Base-by-base conservation (phyloP, 345 rosid species). In the Excoecaria agallocha region DNA sequence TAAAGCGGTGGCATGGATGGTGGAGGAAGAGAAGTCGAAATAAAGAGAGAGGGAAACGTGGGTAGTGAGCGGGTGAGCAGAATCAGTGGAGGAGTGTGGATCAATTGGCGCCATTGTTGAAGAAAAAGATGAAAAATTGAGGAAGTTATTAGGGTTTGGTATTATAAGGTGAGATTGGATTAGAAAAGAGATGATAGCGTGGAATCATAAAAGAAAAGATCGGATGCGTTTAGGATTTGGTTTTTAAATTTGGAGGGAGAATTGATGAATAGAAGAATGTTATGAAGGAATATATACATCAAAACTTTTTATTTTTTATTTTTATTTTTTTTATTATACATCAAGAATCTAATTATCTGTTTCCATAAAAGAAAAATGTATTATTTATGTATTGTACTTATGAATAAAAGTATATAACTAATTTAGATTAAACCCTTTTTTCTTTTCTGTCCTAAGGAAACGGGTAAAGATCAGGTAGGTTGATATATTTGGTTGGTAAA, bases 71-170 rank as follows among this genome's bases (percentile, higher is more conserved):
- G 97, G 91, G 76, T 90, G 92, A 52, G 87, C 37, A 3, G 93
- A 85, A n/a, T 86, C 90, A 9, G 92, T 85, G 91, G 66, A 94
- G 12, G 98, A 94, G 86, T 94, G 97, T 0, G 97, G 97, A 78
- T 94, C 97, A 12, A 88, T 62, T 4, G 89, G 88, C 12, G 92
- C 92, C 95, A 94, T 92, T 30, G 66, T n/a, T 16, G 80, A 52
- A 17, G 16, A 3, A 8, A 12, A 12, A 13, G 5, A 30, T 30
- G 16, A 55, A 46, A 41, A 24, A 1, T 30, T 71, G 24, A 3
- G 12, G 58, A 15, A 10, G 1, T 30, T 30, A 30, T 41, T 48
- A n/a, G 70, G 39, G 70, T 12, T 64, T 13, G 16, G 48, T 30
- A 2, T 7, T 12, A 5, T 2, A 15, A 52, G 43, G 30, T 30